These are phyloP conservation scores for Colletotrichum caudatum DNA, from an alignment of 2,329 filamentous ascomycete species.

Conservation along the genomic window DNA sequence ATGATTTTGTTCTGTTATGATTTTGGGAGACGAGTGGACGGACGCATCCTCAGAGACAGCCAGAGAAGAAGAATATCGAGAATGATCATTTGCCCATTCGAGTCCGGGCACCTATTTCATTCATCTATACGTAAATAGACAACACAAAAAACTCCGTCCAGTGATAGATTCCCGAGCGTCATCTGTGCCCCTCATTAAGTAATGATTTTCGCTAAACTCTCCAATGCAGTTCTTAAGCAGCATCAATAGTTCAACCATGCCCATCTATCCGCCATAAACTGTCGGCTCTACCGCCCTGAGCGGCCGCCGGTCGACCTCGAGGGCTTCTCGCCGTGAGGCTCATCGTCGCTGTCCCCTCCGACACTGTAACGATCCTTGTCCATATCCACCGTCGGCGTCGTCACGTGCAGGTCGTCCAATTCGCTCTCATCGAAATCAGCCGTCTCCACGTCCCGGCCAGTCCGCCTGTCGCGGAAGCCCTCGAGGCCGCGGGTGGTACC, in stretches of 20 bases:
- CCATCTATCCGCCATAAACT: background rate
- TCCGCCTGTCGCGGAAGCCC: conserved; percentile 60
- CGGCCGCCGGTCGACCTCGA: conserved; percentile 39
- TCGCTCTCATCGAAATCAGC: conserved; percentile 76
- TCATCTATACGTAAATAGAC: conserved; percentile 27
- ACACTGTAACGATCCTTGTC: conserved; percentile 66
- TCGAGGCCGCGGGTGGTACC: conserved; percentile 54
- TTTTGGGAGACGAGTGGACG: background rate
- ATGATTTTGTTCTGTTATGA: background rate
- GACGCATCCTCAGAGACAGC: conserved; percentile 7
- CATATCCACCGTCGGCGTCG: conserved; percentile 58
- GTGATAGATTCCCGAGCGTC: conserved; percentile 12
- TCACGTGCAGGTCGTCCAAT: conserved; percentile 69
- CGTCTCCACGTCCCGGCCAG: conserved; percentile 68
- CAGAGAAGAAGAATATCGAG: background rate
- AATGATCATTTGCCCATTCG: background rate
- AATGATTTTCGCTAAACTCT: conserved; percentile 22
- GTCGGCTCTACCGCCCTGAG: conserved; percentile 25
- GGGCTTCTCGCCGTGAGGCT: conserved; percentile 50
- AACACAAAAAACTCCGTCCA: conserved; percentile 33
- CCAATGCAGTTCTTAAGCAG: conserved; percentile 33
- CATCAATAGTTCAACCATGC: conserved; percentile 21
- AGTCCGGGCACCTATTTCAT: background rate
- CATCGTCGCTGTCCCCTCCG: conserved; percentile 69
- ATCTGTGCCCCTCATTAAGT: background rate